phyloP scores from a whole-genome alignment of 768 basidiomycete genomes.

The Mycena alexandri region DNA sequence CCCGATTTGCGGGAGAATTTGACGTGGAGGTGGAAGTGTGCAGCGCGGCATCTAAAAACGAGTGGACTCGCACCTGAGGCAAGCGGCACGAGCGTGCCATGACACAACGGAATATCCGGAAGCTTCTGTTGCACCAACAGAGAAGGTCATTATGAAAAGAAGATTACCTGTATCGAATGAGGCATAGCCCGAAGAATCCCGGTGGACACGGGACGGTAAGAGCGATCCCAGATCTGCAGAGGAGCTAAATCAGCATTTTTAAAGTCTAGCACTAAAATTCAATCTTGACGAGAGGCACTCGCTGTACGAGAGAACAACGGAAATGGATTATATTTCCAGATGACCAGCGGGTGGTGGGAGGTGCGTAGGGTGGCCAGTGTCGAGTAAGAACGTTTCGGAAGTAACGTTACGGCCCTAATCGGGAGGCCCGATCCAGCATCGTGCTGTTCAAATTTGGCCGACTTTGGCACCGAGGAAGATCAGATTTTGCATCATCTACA shows the following conservation, averaged over 20 bases:
- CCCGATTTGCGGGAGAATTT: constrained; percentile 11
- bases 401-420: constrained; percentile 57
- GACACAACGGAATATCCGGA: constrained; percentile 34
- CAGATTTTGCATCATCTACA: constrained; percentile 54
- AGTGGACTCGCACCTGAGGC: constrained; percentile 22
- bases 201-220: constrained; percentile 30
- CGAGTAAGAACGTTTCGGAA: constrained; percentile 55
- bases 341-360: constrained; percentile 27
- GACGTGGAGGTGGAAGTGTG: constrained; percentile 10
- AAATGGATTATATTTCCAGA: constrained; percentile 28
- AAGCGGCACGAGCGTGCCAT: constrained; percentile 18
- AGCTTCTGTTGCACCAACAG: constrained; percentile 21
- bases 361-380: constrained; percentile 44
- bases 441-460: constrained; percentile 46
- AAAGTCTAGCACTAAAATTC: constrained; percentile 36
- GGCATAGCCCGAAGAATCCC: constrained; percentile 33
- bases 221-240: constrained; percentile 36
- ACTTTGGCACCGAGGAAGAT: constrained; percentile 49
- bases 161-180: constrained; percentile 32
- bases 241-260: constrained; percentile 30
- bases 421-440: constrained; percentile 53
- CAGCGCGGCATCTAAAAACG: constrained; percentile 28
- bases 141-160: constrained; percentile 29
- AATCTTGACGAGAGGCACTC: constrained; percentile 28
- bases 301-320: constrained; percentile 36